Percentiles rank a stretch among this genome's conserved stretches.
These are phyloP conservation scores for Closterium sp. DNA, from an alignment of 139 green algal species.

Conservation along the genomic window DNA sequence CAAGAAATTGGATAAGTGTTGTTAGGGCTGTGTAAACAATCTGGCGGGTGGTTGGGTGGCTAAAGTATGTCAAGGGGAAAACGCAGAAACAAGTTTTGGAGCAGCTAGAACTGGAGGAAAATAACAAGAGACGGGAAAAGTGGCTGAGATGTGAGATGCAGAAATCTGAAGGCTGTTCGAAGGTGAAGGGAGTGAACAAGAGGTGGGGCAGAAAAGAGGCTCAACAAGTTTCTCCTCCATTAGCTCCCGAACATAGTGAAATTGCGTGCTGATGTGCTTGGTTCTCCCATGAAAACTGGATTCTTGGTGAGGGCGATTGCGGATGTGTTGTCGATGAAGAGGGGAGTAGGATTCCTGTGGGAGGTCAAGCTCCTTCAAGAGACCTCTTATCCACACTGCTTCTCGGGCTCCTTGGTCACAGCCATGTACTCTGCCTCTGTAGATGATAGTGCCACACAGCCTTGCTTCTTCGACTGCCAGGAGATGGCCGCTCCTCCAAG, in stretches of 20 bases:
- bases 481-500: conserved; percentile 1
- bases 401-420: neutral
- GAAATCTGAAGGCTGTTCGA: too few relatives aligned
- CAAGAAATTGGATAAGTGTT: too few relatives aligned
- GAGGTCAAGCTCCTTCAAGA: neutral
- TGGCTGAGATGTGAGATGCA: too few relatives aligned
- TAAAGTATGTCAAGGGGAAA: too few relatives aligned
- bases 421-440: conserved; percentile 22
- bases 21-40: too few relatives aligned
- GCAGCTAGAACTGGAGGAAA: too few relatives aligned
- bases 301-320: neutral
- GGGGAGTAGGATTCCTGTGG: neutral
- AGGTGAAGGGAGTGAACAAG: too few relatives aligned
- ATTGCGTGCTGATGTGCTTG: neutral
- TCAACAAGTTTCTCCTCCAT: neutral
- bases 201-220: neutral
- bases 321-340: neutral
- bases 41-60: too few relatives aligned
- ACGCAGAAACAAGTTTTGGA: too few relatives aligned
- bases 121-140: too few relatives aligned
- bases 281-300: neutral
- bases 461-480: neutral
- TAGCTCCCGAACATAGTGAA: neutral
- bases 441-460: neutral
- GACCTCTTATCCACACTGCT: neutral